phyloP scores from a whole-genome alignment of 495 filamentous ascomycete species.

The Cairneyella variabilis region DNA sequence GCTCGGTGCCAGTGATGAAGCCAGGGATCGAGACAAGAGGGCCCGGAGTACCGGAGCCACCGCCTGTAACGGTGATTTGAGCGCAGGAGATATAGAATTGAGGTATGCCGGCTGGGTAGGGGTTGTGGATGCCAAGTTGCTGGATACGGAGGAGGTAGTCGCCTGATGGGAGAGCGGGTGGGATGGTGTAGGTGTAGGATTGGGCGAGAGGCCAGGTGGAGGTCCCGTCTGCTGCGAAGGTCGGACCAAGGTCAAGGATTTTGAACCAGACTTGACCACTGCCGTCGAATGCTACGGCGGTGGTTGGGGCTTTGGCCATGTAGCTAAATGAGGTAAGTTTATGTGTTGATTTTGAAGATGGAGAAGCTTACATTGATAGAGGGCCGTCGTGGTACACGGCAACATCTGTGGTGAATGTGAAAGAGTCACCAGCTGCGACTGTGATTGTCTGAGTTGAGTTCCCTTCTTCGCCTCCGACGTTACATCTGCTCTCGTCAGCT shows the following conservation, averaged over 20 bases:
- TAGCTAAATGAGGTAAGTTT: conserved; percentile 20
- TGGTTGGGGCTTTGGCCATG: conserved; percentile 47
- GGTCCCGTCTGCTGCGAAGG: background rate
- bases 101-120: conserved; percentile 37
- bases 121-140: conserved; percentile 60
- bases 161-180: conserved; percentile 47
- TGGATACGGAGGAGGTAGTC: conserved; percentile 62
- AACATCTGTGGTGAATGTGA: conserved; percentile 47
- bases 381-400: conserved; percentile 47
- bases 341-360: background rate
- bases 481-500: conserved; percentile 39
- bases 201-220: conserved; percentile 37
- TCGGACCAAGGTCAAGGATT: conserved; percentile 5
- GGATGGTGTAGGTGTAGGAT: conserved; percentile 50
- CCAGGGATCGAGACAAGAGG: conserved; percentile 50
- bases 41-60: conserved; percentile 42
- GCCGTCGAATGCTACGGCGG: conserved; percentile 40
- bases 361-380: conserved; percentile 36
- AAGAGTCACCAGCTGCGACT: conserved; percentile 46
- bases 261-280: conserved; percentile 46
- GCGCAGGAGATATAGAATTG: conserved; percentile 56
- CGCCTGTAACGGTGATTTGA: conserved; percentile 53
- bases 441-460: conserved; percentile 42
- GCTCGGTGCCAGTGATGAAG: conserved; percentile 49
- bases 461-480: conserved; percentile 47